These are phyloP conservation scores for Colletotrichum lentis DNA, from an alignment of 2,329 filamentous ascomycete species.

Conservation along the genomic window DNA sequence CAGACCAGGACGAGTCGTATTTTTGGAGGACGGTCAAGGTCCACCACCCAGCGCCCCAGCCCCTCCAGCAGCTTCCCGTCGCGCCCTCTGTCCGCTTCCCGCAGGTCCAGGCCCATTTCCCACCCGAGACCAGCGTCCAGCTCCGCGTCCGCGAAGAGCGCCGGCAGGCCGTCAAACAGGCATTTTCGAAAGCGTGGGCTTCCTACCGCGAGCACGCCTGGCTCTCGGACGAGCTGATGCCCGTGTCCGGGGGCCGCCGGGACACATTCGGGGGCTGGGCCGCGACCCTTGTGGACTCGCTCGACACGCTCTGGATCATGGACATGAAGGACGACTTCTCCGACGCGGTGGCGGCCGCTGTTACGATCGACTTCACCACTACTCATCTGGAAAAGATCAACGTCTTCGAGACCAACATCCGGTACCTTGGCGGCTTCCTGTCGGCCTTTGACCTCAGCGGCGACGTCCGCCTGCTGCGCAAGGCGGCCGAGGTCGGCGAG, in stretches of 20 bases:
- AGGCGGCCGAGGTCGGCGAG: conserved; percentile 56
- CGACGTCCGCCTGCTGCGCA: conserved; percentile 52
- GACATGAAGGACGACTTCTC: conserved; percentile 64
- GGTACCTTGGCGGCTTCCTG: conserved; percentile 57
- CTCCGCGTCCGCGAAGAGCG: conserved; percentile 42
- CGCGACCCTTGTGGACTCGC: conserved; percentile 66
- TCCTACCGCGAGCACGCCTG: conserved; percentile 63
- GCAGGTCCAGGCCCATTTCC: conserved; percentile 47
- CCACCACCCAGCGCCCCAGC: conserved; percentile 36
- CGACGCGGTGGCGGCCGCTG: conserved; percentile 59
- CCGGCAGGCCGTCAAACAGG: conserved; percentile 50
- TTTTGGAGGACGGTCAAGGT: conserved; percentile 40
- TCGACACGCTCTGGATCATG: conserved; percentile 72
- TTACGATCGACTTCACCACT: conserved; percentile 59
- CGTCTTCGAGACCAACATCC: conserved; percentile 56
- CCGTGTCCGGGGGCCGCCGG: conserved; percentile 59
- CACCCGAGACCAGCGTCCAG: conserved; percentile 39
- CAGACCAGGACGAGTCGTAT: conserved; percentile 2
- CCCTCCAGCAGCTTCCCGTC: conserved; percentile 46
- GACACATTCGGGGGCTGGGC: conserved; percentile 64
- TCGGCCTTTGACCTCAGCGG: conserved; percentile 57
- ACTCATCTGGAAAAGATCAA: conserved; percentile 51
- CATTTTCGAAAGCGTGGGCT: conserved; percentile 57
- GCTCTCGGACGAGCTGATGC: conserved; percentile 61
- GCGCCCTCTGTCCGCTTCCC: conserved; percentile 44